Conservation (phyloP, 2,329 filamentous ascomycete species). For the Fusarium ramigenum region DNA sequence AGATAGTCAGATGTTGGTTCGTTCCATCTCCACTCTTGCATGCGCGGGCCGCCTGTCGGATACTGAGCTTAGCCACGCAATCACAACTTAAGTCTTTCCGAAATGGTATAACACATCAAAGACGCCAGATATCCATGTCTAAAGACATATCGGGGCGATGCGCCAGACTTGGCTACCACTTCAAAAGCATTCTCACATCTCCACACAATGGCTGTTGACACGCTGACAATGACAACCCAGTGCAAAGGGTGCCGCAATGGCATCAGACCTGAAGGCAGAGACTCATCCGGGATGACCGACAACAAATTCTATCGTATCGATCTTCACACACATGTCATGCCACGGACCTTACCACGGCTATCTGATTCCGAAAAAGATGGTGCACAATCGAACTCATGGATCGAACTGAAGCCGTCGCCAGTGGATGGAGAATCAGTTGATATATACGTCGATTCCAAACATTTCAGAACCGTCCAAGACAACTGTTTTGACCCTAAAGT, state of each 20-base stretch:
- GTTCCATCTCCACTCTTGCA: background rate
- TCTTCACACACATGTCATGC: background rate
- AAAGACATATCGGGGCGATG: rapidly evolving
- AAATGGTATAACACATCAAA: background rate
- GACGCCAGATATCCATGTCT: rapidly evolving
- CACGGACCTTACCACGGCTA: background rate
- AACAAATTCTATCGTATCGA: background rate
- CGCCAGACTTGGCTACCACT: background rate
- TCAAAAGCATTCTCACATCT: background rate
- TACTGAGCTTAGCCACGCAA: background rate
- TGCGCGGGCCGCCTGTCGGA: background rate
- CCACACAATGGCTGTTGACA: background rate
- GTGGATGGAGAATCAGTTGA: background rate
- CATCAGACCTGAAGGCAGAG: too few species aligned
- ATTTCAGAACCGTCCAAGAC: background rate
- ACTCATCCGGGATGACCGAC: background rate
- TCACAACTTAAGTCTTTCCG: background rate
- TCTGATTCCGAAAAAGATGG: background rate
- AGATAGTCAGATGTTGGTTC: background rate
- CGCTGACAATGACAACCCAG: background rate
- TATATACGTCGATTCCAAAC: background rate
- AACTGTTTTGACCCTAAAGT: background rate
- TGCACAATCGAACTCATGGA: background rate
- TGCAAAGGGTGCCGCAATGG: background rate
- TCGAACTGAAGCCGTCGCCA: background rate